Conservation (phyloP, 1,284 basidiomycete genomes). For the Trichosporon sp. region DNA sequence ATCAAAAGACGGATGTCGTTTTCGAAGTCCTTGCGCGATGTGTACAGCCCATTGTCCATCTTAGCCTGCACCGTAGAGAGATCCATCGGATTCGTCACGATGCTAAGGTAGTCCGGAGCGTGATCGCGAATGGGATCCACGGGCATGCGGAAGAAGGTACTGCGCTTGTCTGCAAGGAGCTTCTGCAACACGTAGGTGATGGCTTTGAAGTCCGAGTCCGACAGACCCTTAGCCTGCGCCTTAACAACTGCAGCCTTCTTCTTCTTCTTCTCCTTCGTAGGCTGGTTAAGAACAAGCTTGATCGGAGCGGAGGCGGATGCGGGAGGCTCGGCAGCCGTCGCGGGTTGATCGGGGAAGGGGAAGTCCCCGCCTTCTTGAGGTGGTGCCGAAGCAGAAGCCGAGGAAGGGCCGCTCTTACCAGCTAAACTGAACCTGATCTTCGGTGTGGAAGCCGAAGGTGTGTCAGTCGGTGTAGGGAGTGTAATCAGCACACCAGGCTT, state of each 20-base stretch:
- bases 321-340: constrained; percentile 47
- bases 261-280: constrained; percentile 33
- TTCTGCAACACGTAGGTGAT: constrained; percentile 79
- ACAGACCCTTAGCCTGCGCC: constrained; percentile 76
- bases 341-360: constrained; percentile 1
- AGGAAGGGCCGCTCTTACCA: not conserved
- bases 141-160: constrained; percentile 65
- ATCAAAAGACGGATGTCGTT: constrained; percentile 86
- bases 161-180: constrained; percentile 50
- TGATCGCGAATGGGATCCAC: constrained; percentile 84
- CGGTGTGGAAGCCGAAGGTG: constrained; percentile 51
- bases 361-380: not conserved
- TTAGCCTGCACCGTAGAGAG: constrained; percentile 83
- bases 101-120: constrained; percentile 80
- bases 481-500: constrained; percentile 83
- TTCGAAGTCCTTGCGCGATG: constrained; percentile 75
- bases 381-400: not conserved
- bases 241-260: constrained; percentile 58
- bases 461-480: constrained; percentile 68
- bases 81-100: constrained; percentile 94
- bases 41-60: constrained; percentile 75
- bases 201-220: constrained; percentile 69
- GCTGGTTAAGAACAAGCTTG: constrained; percentile 42
- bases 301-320: constrained; percentile 41
- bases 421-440: constrained; percentile 41